Conservation (phyloP, 2,329 filamentous ascomycete species). For the Knufia fluminis region DNA sequence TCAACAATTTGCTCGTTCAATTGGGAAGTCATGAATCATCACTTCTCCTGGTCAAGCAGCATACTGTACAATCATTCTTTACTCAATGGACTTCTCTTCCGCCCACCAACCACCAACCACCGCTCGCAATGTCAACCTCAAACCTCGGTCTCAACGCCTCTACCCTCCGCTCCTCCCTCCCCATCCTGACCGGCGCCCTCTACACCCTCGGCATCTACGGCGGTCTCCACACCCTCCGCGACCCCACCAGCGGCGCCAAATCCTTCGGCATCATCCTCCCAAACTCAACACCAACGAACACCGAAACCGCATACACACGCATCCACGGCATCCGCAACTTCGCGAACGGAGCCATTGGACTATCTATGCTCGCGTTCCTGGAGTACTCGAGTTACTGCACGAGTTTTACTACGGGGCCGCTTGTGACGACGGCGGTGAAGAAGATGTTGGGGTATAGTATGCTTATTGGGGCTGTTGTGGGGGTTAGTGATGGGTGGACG, state of each 20-base stretch:
- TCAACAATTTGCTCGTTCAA: no score
- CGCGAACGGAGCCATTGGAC: not conserved
- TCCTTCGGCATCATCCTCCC: not conserved
- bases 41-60: no score
- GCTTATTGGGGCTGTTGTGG: not conserved
- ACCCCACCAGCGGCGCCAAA: not conserved
- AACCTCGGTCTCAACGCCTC: slow-evolving; percentile 1
- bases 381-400: not conserved
- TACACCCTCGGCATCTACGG: not conserved
- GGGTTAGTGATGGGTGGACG: no score
- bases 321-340: slow-evolving; percentile 3
- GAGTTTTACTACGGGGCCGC: no score
- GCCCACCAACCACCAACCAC: no score
- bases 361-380: not conserved
- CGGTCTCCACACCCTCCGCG: not conserved
- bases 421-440: no score
- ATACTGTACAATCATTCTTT: no score
- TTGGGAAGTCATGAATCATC: no score
- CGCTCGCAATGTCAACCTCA: not conserved
- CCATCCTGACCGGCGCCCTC: not conserved
- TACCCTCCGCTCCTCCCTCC: not conserved
- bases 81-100: no score
- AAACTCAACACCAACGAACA: not conserved
- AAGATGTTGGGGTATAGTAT: no score
- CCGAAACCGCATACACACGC: not conserved